These are phyloP conservation scores for Colletotrichum costaricense DNA, from an alignment of 2,329 filamentous ascomycete genomes.

Conservation along the genomic window DNA sequence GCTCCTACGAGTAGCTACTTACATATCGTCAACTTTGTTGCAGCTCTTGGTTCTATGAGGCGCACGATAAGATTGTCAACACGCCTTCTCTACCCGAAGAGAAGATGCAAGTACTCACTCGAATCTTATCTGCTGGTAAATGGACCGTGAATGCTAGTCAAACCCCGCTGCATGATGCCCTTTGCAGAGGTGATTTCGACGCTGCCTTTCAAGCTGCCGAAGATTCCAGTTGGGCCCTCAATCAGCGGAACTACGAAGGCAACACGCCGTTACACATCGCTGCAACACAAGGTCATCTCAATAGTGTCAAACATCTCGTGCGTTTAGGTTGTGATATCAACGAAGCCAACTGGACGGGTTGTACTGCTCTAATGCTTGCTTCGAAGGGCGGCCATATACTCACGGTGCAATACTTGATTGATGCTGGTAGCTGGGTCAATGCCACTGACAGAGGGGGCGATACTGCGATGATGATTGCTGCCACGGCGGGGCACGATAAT, in stretches of 20 bases:
- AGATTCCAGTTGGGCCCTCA: not conserved
- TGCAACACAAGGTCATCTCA: not conserved
- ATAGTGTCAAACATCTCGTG: not conserved
- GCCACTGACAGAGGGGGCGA: accelerated
- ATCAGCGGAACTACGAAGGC: not conserved
- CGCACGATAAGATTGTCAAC: not conserved
- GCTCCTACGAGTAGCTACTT: not conserved
- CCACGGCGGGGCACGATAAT: accelerated
- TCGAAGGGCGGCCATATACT: accelerated
- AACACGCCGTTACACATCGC: not conserved
- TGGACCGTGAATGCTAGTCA: not conserved
- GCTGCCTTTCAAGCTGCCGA: not conserved
- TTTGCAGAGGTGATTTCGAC: not conserved
- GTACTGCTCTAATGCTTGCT: not conserved
- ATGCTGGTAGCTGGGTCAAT: not conserved
- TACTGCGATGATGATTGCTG: not conserved
- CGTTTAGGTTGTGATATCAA: not conserved
- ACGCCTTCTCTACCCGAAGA: accelerated
- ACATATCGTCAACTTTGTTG: too few relatives aligned
- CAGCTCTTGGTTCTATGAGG: not conserved
- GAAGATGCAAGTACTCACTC: not conserved
- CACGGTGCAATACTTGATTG: not conserved
- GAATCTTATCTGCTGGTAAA: not conserved
- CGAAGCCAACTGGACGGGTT: accelerated
- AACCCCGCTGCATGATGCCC: not conserved